Evolutionary conservation across 805 yeast species (phyloP).

Genomic region (Metschnikowia vanudenii): DNA sequence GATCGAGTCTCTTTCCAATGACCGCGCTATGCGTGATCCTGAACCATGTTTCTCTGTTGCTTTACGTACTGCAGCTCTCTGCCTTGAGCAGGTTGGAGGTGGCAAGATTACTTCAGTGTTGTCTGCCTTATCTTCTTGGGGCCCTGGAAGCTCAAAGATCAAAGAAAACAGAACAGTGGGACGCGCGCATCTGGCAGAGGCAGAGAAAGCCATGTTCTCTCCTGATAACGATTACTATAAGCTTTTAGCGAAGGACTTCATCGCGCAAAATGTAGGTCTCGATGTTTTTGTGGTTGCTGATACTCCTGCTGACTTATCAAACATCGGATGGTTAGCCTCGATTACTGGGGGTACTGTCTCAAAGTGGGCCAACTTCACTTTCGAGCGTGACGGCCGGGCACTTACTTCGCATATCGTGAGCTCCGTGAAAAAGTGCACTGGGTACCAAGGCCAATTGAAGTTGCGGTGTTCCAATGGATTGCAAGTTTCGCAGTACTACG

Average conservation of each 20-base stretch:
- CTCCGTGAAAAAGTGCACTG: constrained; percentile 51
- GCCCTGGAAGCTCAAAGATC: constrained; percentile 66
- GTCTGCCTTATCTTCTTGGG: constrained; percentile 72
- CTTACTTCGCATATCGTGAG: constrained; percentile 60
- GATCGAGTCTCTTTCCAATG: constrained; percentile 47
- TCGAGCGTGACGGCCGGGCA: constrained; percentile 66
- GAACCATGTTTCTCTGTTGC: constrained; percentile 84
- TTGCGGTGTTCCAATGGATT: constrained; percentile 86
- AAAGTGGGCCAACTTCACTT: constrained; percentile 64
- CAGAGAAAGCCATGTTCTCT: constrained; percentile 51
- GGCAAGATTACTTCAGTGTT: constrained; percentile 78
- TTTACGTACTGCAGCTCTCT: constrained; percentile 60
- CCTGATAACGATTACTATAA: constrained; percentile 63
- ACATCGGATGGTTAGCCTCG: constrained; percentile 63
- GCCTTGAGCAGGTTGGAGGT: constrained; percentile 66
- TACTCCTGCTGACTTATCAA: constrained; percentile 68
- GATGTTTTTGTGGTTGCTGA: constrained; percentile 72
- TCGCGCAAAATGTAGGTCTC: constrained; percentile 62
- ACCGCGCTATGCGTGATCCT: constrained; percentile 40
- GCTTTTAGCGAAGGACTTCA: constrained; percentile 55
- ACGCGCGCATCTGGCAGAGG: constrained; percentile 41
- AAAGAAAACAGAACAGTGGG: constrained; percentile 41
- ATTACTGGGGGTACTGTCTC: constrained; percentile 70
- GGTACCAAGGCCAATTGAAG: constrained; percentile 80
- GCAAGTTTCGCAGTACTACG: constrained; percentile 74